Evolutionary conservation across 2,329 filamentous ascomycete genomes (phyloP), one percentile per base, ranked within the genome.

Genomic region (Sarocladiaceae sp.): DNA sequence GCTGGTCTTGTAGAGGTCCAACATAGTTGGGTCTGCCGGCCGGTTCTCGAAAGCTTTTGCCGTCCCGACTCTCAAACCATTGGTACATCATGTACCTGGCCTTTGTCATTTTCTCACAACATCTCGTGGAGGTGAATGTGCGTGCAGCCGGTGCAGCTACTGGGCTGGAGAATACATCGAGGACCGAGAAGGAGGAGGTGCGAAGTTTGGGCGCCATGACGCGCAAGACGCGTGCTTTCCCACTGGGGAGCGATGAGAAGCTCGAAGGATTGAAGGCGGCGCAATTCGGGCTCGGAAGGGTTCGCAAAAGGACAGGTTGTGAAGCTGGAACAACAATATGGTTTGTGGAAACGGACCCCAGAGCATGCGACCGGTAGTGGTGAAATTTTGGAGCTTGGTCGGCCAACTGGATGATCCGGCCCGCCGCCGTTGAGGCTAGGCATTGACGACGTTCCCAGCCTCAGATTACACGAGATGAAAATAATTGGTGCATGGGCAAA

Each of bases 1-100:
- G 88, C 48, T 66, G 63, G 61, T 72, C 55, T 40, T 53, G 58
- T 51, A 55, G 50, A 31, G 55, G 55, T 11, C 60, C 58, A 2
- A 74, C 52, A 50, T 73, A 72, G 44, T 58, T 60, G 2, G 64
- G 60, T 3, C 54, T 51, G 15, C 47, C 50, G 21, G 50, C 50
- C 3, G 53, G 48, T 48, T 58, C 52, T 4, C 53, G 48, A 9
- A 35, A 15, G 20, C 13, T n/a, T 6, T 12, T 15, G 7, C 34
- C 44, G 12, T 33, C 24, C 18, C 21, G 27, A n/a, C 34, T 46
- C 9, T 59, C 56, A 23, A 67, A 48, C 67, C 67, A 73, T 4
- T 57, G 47, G 21, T 61, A 59, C 59, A 73, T 69, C 27, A 48
- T 47, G 46, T 60, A 58, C 9, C 68, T 66, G 23, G 49, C 51